Evolutionary conservation across 257 asterid species (phyloP), one percentile per base, ranked within the genome.

Genomic region (Cruciata laevipes): DNA sequence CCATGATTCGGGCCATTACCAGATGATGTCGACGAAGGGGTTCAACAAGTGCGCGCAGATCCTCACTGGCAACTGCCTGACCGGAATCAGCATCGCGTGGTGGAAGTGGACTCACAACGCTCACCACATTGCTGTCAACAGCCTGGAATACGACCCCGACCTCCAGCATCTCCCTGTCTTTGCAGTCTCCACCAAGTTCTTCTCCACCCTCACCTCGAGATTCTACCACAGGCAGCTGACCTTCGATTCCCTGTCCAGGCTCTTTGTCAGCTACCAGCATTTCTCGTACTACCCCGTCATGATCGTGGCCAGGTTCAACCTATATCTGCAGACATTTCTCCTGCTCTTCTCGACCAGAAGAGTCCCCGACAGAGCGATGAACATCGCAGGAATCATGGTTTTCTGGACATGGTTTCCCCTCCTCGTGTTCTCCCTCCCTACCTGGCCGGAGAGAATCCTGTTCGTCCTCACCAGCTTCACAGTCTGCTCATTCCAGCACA

Each of bases 61-160:
- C 27, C 68, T 87, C 11, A 69, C 96, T 0, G 98, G 98, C 0
- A 91, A 91, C 73, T 91, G 97, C 23, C 77, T 91, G 11, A 89
- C 96, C 4, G 98, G 98, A 2, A 91, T 91, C 69, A 91, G 98
- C 79, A 91, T 91, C 59, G 98, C 95, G 4, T 91, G 98, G 98
- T 91, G 98, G 98, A 91, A 89, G 49, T 91, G 96, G 98, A 91
- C 96, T 0, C 98, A 91, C 68, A 91, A 91, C 40, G 95, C 95
- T 2, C 98, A 91, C 74, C 98, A 91, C 37, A 70, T 86, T 0
- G 78, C 96, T 0, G 87, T 96, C 64, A 89, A 92, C 53, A 89
- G 96, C 75, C 84, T 92, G n/a, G 97, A 92, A 70, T 72, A 92
- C 47, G 98, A 92, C 24, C 98, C 98, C 0, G 98, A 92, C 66